Conservation (phyloP, 2,329 filamentous ascomycete species). For the Arthrobotrys pseudoclavata region DNA sequence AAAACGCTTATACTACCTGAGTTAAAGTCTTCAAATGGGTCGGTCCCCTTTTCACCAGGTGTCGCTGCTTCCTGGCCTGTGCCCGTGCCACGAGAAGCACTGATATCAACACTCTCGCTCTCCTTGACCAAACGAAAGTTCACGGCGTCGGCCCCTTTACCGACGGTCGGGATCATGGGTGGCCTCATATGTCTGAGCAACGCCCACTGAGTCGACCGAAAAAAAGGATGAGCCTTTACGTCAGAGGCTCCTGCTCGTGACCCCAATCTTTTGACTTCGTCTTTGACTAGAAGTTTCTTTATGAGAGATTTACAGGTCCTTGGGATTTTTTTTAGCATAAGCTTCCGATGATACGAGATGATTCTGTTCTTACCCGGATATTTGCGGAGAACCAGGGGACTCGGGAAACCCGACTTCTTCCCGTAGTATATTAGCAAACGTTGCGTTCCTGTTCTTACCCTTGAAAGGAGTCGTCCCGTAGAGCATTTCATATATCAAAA, state of each 20-base stretch:
- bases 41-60: conserved; percentile 80
- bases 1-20: conserved; percentile 60
- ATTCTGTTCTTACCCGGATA: conserved; percentile 82
- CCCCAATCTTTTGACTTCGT: conserved; percentile 91
- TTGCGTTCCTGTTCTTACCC: conserved; percentile 97
- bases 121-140: conserved; percentile 99
- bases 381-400: conserved; percentile 82
- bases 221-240: conserved; percentile 96
- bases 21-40: conserved; percentile 99
- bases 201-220: conserved; percentile 95
- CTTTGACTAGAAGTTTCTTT: conserved; percentile 96
- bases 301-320: conserved; percentile 97
- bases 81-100: conserved; percentile 68
- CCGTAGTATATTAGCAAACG: conserved; percentile 94
- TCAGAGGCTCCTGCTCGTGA: conserved; percentile 95
- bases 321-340: conserved; percentile 66
- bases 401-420: conserved; percentile 98
- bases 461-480: conserved; percentile 99
- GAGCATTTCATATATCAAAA: conserved; percentile 98
- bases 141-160: conserved; percentile 89
- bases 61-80: conserved; percentile 79
- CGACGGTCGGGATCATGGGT: conserved; percentile 92
- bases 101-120: conserved; percentile 91
- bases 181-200: conserved; percentile 97
- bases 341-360: not conserved